These are phyloP conservation scores for Tetrahymena borealis DNA, from an alignment of 73 alveolate genomes.

Conservation along the genomic window DNA sequence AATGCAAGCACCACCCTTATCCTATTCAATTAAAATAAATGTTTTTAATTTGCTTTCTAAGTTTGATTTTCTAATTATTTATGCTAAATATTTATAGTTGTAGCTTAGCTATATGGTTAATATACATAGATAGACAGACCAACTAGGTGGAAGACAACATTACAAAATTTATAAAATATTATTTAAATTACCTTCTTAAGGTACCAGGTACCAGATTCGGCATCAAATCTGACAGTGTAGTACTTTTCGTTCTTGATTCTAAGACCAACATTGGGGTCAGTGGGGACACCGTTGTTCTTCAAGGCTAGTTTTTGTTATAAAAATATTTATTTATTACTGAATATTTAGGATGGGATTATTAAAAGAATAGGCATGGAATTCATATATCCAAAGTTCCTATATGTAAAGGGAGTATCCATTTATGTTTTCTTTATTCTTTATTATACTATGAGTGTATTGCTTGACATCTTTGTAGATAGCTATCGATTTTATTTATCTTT, in stretches of 20 bases:
- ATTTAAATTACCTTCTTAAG: not conserved
- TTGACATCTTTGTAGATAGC: too few relatives aligned
- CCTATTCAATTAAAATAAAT: not conserved
- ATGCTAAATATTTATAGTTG: not conserved
- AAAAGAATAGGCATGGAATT: too few relatives aligned
- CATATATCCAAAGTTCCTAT: too few relatives aligned
- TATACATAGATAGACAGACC: not conserved
- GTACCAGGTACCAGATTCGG: not conserved
- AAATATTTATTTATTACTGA: not conserved
- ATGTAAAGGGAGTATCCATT: too few relatives aligned
- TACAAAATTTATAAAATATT: not conserved
- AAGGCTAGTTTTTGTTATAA: not conserved
- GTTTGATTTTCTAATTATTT: not conserved
- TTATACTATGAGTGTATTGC: too few relatives aligned
- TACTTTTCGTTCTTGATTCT: not conserved
- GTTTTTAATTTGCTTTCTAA: not conserved
- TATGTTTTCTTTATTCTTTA: too few relatives aligned
- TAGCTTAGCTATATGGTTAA: too few relatives aligned
- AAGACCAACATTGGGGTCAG: not conserved
- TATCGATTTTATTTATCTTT: too few relatives aligned
- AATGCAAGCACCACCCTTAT: not conserved
- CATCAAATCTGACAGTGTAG: not conserved
- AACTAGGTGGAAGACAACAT: not conserved
- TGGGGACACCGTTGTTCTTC: conserved; percentile 2
- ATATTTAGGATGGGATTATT: too few relatives aligned